A percentile compares a stretch with the other conserved stretches of the same genome.
phyloP scores from a whole-genome alignment of 768 basidiomycete species.

The Leccinum subtestaceum region DNA sequence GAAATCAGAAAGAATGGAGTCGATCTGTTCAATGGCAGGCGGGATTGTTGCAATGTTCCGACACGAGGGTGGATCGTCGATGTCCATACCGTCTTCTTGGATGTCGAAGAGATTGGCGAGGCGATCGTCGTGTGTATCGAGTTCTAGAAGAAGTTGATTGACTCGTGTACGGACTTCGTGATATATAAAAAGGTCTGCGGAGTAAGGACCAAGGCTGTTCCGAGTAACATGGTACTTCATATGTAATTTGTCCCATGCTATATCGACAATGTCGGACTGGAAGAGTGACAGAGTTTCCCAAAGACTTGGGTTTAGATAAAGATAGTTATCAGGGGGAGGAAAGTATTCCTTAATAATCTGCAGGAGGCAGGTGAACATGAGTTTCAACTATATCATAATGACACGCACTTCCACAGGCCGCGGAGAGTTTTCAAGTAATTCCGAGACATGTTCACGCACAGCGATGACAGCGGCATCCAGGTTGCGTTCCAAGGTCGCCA shows the following conservation, averaged over 20 bases:
- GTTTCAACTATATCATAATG: not conserved
- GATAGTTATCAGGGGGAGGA: conserved; percentile 48
- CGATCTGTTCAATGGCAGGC: conserved; percentile 45
- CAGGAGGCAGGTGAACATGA: not conserved
- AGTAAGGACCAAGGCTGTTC: conserved; percentile 67
- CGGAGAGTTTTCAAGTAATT: conserved; percentile 60
- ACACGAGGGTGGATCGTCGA: conserved; percentile 23
- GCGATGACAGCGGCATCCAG: conserved; percentile 73
- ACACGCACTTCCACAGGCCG: conserved; percentile 60
- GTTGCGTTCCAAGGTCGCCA: conserved; percentile 64
- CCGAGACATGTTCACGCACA: conserved; percentile 66
- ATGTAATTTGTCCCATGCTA: conserved; percentile 60
- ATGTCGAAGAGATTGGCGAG: conserved; percentile 14
- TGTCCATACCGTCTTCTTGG: conserved; percentile 26
- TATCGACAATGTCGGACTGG: conserved; percentile 35
- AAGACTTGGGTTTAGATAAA: conserved; percentile 54
- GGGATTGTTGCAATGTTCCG: conserved; percentile 29
- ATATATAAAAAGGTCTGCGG: conserved; percentile 70
- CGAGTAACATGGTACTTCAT: conserved; percentile 61
- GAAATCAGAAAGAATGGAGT: conserved; percentile 47
- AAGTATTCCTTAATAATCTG: conserved; percentile 60
- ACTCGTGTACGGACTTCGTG: conserved; percentile 55
- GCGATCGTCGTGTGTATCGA: conserved; percentile 19
- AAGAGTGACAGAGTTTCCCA: conserved; percentile 51
- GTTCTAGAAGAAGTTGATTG: conserved; percentile 36